Evolutionary conservation across 2,329 filamentous ascomycete genomes (phyloP).

Genomic region (Sporothrix globosa): DNA sequence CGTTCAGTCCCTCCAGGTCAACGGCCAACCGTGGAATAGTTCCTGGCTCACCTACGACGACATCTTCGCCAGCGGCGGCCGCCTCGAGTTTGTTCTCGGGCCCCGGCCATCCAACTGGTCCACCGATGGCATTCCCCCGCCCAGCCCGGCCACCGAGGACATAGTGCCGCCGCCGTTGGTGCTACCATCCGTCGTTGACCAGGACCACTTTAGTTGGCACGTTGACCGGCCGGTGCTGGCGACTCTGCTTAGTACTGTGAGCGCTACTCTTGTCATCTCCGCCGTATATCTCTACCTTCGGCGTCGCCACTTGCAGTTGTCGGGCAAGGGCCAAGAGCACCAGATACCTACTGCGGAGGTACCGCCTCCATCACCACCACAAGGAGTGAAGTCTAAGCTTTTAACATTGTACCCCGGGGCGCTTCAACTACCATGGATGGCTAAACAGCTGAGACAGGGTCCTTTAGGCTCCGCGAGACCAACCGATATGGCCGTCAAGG

Average conservation of each 20-base stretch:
- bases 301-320: background rate
- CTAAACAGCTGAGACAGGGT: background rate
- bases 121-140: background rate
- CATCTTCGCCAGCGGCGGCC: conserved; percentile 66
- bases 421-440: background rate
- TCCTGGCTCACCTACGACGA: conserved; percentile 69
- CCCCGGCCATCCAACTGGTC: conserved; percentile 55
- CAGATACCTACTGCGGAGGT: background rate
- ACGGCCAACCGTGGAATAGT: conserved; percentile 64
- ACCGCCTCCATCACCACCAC: background rate
- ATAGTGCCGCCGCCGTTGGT: background rate
- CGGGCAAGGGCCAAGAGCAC: background rate
- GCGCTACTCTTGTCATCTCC: background rate
- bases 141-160: conserved; percentile 24
- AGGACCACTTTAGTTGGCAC: background rate
- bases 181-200: background rate
- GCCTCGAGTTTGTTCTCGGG: conserved; percentile 67
- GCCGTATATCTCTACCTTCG: conserved; percentile 4
- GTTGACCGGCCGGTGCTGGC: conserved; percentile 1
- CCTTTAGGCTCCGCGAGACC: background rate
- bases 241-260: background rate
- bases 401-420: too few relatives aligned
- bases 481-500: background rate
- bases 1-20: conserved; percentile 68
- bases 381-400: too few relatives aligned